Base-by-base conservation (phyloP, 1,284 basidiomycete genomes). In the Sanghuangporus sanghuang region DNA sequence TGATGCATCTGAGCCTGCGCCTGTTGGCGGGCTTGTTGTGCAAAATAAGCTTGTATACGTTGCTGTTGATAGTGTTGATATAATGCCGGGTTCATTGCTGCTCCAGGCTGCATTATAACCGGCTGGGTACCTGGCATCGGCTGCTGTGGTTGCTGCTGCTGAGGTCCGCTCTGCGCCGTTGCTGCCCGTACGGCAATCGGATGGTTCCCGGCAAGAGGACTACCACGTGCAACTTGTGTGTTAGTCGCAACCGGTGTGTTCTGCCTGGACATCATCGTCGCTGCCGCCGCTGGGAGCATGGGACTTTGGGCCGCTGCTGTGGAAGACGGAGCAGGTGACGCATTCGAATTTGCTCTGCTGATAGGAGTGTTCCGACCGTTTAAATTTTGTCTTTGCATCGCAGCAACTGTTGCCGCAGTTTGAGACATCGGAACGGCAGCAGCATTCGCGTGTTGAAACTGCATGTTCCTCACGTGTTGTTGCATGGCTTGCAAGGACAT, bases 151-250 rank as follows among this genome's bases (percentile, higher is more conserved):
- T 57, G 65, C 56, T 67, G 68, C 39, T 62, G 63, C 58, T 35
- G 50, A n/a, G 39, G 18, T 6, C 39, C 40, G 42, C n/a, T 58
- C 52, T 58, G 60, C 14, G 49, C 38, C 36, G 59, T 36, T 40
- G 40, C 56, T 57, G 39, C 56, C 62, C 68, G 50, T 49, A 65
- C 38, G 40, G 32, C 55, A 56, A 62, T 32, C 66, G 69, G 23
- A 63, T 63, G 69, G 39, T 60, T 69, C 21, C 65, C 59, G n/a
- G 67, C 68, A 64, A 73, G 65, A 11, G 73, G 72, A 62, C 72
- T 74, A 52, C 61, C 70, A 38, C 68, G 62, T n/a, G 53, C 54
- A 46, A 63, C 61, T 44, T 62, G 62, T 11, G 54, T 27, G 32
- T 35, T 61, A n/a, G 46, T 61, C 21, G 55, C 52, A 6, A 53